Percentiles rank a stretch among this genome's conserved stretches.
Conservation (phyloP, 345 rosid species). For the Hypericum perforatum region DNA sequence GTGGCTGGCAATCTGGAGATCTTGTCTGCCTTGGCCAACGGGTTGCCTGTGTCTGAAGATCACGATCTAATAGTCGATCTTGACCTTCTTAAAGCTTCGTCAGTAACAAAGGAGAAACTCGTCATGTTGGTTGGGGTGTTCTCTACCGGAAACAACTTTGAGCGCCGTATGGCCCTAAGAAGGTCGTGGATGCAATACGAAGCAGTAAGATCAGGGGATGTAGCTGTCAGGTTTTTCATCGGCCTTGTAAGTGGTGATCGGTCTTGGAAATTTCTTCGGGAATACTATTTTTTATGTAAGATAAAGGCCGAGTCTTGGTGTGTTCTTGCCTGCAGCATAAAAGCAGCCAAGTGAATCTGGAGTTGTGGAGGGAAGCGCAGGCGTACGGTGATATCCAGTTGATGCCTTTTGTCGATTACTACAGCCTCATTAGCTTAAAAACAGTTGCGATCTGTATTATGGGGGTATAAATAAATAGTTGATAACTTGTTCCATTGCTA, state of each 20-base stretch:
- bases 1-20: conserved; percentile 50
- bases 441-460: conserved; percentile 73
- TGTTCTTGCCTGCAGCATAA: conserved; percentile 46
- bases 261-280: background rate
- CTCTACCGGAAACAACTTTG: conserved; percentile 84
- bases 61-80: conserved; percentile 43
- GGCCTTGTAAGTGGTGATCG: conserved; percentile 61
- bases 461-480: conserved; percentile 56
- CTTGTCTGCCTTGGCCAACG: conserved; percentile 56
- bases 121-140: conserved; percentile 67
- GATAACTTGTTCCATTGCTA: background rate
- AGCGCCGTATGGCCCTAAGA: conserved; percentile 85
- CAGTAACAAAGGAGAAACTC: conserved; percentile 32
- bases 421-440: conserved; percentile 72
- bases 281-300: background rate
- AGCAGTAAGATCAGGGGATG: conserved; percentile 57
- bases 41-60: conserved; percentile 66
- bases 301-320: conserved; percentile 2
- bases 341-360: conserved; percentile 53
- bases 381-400: conserved; percentile 76
- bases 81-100: conserved; percentile 64
- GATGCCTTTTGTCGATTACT: conserved; percentile 90
- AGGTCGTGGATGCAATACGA: conserved; percentile 88
- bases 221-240: conserved; percentile 77
- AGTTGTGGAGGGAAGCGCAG: conserved; percentile 85